Evolutionary conservation across 1,284 basidiomycete species (phyloP).

Genomic region (Megacollybia platyphylla): DNA sequence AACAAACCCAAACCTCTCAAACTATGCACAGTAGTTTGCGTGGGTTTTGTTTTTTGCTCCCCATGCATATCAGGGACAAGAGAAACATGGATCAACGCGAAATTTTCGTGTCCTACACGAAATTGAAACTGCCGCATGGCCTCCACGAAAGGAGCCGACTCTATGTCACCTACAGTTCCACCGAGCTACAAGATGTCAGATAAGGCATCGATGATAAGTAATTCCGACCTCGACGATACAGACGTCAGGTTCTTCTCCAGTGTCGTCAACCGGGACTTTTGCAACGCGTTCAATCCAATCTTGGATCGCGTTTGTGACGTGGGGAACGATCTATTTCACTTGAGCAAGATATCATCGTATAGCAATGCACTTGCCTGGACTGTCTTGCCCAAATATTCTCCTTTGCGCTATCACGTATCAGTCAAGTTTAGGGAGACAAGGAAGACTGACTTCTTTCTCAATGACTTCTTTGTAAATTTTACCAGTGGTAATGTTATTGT

Average conservation of each 20-base stretch:
- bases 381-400: slow-evolving; percentile 97
- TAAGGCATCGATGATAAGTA: background rate
- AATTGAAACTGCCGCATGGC: slow-evolving; percentile 99
- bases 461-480: slow-evolving; percentile 98
- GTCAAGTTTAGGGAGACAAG: slow-evolving; percentile 8
- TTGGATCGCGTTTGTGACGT: slow-evolving; percentile 94
- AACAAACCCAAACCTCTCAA: slow-evolving; percentile 87
- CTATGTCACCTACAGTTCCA: slow-evolving; percentile 93
- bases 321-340: slow-evolving; percentile 77
- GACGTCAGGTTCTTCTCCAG: slow-evolving; percentile 87
- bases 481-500: slow-evolving; percentile 98
- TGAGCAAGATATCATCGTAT: slow-evolving; percentile 4
- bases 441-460: slow-evolving; percentile 77
- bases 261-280: slow-evolving; percentile 89
- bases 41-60: slow-evolving; percentile 99
- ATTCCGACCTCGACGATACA: slow-evolving; percentile 84
- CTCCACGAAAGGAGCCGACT: slow-evolving; percentile 95
- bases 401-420: slow-evolving; percentile 52
- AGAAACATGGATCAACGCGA: slow-evolving; percentile 96
- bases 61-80: slow-evolving; percentile 97
- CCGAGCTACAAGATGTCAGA: slow-evolving; percentile 54
- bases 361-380: slow-evolving; percentile 54
- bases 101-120: slow-evolving; percentile 94
- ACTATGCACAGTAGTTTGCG: slow-evolving; percentile 93
- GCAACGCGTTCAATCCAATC: slow-evolving; percentile 98